These are phyloP conservation scores for Suillus decipiens DNA, from an alignment of 768 basidiomycete genomes.

Conservation along the genomic window DNA sequence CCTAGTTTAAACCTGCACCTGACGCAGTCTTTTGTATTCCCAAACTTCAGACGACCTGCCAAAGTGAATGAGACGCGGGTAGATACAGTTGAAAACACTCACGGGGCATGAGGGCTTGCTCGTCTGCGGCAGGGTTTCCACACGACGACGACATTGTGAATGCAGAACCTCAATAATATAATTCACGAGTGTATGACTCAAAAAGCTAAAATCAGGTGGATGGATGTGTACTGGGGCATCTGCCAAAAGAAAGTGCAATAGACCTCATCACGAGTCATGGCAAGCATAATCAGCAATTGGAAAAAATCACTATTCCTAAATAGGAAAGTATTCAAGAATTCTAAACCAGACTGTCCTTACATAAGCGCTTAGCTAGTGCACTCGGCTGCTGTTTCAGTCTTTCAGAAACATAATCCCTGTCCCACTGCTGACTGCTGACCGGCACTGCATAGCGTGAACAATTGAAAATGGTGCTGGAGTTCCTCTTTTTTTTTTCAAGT, in stretches of 20 bases:
- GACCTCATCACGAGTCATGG: neutral
- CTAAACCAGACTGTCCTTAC: no score
- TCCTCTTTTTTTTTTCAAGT: no score
- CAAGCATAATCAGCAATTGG: neutral
- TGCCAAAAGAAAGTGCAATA: neutral
- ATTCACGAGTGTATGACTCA: neutral
- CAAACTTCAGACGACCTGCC: slow-evolving; percentile 65
- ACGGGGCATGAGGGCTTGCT: slow-evolving; percentile 71
- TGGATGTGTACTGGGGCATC: neutral
- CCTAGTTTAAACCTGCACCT: slow-evolving; percentile 70
- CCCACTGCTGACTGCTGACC: neutral
- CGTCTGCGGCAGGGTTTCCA: slow-evolving; percentile 61
- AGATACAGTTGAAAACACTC: slow-evolving; percentile 25
- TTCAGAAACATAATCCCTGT: neutral
- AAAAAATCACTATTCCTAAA: neutral
- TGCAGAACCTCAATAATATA: neutral
- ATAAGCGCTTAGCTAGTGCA: neutral
- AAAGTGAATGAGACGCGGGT: slow-evolving; percentile 2
- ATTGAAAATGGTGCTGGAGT: neutral
- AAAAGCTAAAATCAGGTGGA: neutral
- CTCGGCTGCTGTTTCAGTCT: neutral
- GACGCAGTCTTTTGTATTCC: slow-evolving; percentile 67
- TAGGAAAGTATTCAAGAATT: neutral
- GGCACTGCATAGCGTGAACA: neutral
- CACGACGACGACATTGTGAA: slow-evolving; percentile 50